phyloP scores from a whole-genome alignment of 495 filamentous ascomycete species.

The Podospora sp. region DNA sequence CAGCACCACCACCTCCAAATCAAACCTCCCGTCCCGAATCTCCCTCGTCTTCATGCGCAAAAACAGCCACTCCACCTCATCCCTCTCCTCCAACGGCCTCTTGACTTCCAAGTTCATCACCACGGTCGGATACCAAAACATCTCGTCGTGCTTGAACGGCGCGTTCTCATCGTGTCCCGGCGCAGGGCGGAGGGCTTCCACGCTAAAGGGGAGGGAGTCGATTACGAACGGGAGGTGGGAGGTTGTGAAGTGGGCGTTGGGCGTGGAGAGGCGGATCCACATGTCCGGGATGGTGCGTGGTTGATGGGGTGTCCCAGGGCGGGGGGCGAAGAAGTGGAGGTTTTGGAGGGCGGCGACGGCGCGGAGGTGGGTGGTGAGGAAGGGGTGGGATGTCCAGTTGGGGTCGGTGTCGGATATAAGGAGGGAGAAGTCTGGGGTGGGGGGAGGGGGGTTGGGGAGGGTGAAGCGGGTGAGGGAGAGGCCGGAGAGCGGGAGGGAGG shows the following conservation, averaged over 20 bases:
- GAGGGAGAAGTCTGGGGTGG: conserved; percentile 40
- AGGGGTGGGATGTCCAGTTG: conserved; percentile 43
- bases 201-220: conserved; percentile 51
- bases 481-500: conserved; percentile 62
- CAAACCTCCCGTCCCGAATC: conserved; percentile 64
- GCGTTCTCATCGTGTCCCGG: not conserved
- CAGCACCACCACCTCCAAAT: conserved; percentile 64
- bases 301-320: conserved; percentile 43
- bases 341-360: conserved; percentile 53
- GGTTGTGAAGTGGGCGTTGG: conserved; percentile 56
- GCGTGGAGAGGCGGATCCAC: conserved; percentile 60
- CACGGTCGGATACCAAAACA: conserved; percentile 79
- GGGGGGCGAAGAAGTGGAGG: conserved; percentile 58
- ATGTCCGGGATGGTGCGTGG: conserved; percentile 55
- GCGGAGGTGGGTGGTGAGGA: conserved; percentile 53
- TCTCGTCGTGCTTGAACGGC: conserved; percentile 14
- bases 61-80: conserved; percentile 68
- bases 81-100: conserved; percentile 54
- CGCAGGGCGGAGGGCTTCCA: conserved; percentile 31
- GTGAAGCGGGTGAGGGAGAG: conserved; percentile 53
- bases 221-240: conserved; percentile 59
- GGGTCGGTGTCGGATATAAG: conserved; percentile 44
- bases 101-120: conserved; percentile 71
- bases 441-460: conserved; percentile 44
- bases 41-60: conserved; percentile 58